Evolutionary conservation across 2,329 filamentous ascomycete genomes (phyloP), one percentile per base, ranked within the genome.

Genomic region (Ophiostoma montium): DNA sequence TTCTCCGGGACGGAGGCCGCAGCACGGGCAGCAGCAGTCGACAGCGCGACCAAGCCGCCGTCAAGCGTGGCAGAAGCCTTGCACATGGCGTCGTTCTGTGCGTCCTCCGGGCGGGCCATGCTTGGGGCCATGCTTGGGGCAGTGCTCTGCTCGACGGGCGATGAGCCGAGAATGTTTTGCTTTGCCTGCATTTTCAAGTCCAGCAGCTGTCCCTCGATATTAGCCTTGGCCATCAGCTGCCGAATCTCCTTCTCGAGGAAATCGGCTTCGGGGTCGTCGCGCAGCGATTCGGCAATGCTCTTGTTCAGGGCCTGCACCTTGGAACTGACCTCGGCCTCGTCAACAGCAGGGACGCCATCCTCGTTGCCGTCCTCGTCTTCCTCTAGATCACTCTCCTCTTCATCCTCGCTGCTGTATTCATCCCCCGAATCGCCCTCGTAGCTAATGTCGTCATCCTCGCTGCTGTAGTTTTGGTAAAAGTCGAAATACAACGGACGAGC

Each of bases 401-500:
- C 43, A 2, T 46, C 35, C 2, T 42, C 42, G 12, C 39, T 38
- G 27, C 16, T 18, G 5, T 23, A 31, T 2, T 30, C 47, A 10
- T 48, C 47, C 3, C 47, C 46, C 12, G 35, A 33, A 13, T 52
- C 43, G 1, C 38, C 43, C 11, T 51, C 44, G 11, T 47, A 35
- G 12, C 11, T 36, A n/a, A 21, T 21, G 6, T 36, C 41, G 16
- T 27, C 23, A 27, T 27, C 23, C 23, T 27, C 23, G 23, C 23
- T 27, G n/a, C n/a, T n/a, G n/a, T n/a, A n/a, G n/a, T n/a, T n/a
- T n/a, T n/a, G n/a, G n/a, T n/a, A n/a, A n/a, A n/a, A n/a, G n/a
- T n/a, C n/a, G n/a, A n/a, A n/a, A n/a, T n/a, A n/a, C n/a, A n/a
- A n/a, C n/a, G n/a, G n/a, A n/a, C n/a, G n/a, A n/a, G n/a, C n/a